Evolutionary conservation across 1,284 basidiomycete species (phyloP), one percentile per base, ranked within the genome.

Genomic region (Lentinula novae-zelandiae): DNA sequence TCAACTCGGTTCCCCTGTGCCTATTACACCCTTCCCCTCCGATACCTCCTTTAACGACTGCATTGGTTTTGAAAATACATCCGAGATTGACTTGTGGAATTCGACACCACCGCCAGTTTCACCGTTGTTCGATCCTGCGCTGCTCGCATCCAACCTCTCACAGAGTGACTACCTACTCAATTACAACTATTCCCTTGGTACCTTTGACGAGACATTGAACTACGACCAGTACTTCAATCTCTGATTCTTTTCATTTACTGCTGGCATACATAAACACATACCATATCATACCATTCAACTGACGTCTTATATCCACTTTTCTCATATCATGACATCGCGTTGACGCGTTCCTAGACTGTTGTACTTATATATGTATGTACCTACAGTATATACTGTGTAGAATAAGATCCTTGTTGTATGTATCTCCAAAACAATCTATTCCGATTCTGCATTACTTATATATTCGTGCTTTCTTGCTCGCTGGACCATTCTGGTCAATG

Each of bases 401-500:
- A 27, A 27, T 46, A 46, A 46, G 17, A 50, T 50, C 31, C 12
- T 13, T 15, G 9, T 20, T 48, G 10, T 13, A 10, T 48, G 10
- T 12, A 48, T 48, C 46, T 22, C 40, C 2, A n/a, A n/a, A 42
- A 17, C 20, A 33, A 46, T 6, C 34, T n/a, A 27, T 20, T 7
- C 13, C 49, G n/a, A 17, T 53, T 6, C 40, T 13, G 15, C 13
- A 22, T 56, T 62, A 67, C 67, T 64, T 72, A 57, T 74, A 73
- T 57, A 71, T 79, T 67, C 80, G 79, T 22, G 71, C 69, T 63
- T 78, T 82, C 69, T 86, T 86, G 22, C 71, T 69, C 27, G 73
- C 70, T 33, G 71, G 75, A 42, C 74, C 75, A 13, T 68, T 60
- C 5, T 63, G 67, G 10, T 71, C 72, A 31, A 74, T 62, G 44